phyloP scores from a whole-genome alignment of 805 yeast species.

The Myxozyma sirexii region DNA sequence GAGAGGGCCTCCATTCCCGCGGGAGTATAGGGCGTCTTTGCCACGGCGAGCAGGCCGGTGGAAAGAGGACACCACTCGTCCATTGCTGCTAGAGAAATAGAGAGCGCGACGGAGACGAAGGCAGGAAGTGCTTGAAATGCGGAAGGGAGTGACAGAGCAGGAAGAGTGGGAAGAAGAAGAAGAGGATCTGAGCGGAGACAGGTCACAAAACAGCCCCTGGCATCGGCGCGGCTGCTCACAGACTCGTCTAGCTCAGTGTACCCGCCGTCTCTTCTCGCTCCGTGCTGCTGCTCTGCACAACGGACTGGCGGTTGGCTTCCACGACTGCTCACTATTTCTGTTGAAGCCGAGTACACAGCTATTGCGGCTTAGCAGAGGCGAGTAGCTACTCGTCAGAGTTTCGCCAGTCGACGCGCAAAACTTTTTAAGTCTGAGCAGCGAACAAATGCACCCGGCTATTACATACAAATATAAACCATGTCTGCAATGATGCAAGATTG shows the following conservation, averaged over 20 bases:
- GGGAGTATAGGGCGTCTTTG: conserved; percentile 16
- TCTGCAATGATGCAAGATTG: too few species aligned
- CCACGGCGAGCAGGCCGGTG: conserved; percentile 19
- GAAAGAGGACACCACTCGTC: conserved; percentile 21
- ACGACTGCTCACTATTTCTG: too few species aligned
- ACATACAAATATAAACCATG: too few species aligned
- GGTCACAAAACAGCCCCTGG: conserved; percentile 4
- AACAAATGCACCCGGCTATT: too few species aligned
- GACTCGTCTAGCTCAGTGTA: not conserved
- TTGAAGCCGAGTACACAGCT: too few species aligned
- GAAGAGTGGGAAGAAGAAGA: not conserved
- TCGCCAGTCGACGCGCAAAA: too few species aligned
- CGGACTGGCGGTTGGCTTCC: too few species aligned
- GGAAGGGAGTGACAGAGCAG: not conserved
- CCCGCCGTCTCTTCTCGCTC: not conserved
- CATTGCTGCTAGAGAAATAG: conserved; percentile 1
- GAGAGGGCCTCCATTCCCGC: not conserved
- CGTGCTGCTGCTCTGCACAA: too few species aligned
- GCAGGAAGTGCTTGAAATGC: not conserved
- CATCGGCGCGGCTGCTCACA: conserved; percentile 3
- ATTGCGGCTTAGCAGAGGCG: too few species aligned
- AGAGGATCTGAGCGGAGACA: not conserved
- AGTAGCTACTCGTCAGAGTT: too few species aligned
- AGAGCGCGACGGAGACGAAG: not conserved
- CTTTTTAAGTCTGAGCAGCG: too few species aligned